Base-by-base conservation (phyloP, 2,329 filamentous ascomycete species). In the Ophiognomonia clavigignenti-juglandacearum region DNA sequence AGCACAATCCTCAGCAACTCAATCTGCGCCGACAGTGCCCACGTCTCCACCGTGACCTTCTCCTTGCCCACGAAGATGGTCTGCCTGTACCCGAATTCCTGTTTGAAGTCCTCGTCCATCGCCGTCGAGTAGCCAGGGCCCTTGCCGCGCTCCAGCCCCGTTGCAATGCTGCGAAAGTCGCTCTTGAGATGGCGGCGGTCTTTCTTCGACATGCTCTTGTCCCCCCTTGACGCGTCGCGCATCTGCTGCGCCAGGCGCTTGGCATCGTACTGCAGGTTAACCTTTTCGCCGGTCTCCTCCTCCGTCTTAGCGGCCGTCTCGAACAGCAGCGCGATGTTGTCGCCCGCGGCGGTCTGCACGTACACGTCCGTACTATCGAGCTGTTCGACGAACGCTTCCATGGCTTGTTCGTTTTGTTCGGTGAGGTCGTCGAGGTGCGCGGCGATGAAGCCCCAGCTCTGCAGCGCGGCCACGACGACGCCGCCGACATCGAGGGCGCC, bases 301-400 rank as follows among this genome's bases (percentile, higher is more conserved):
- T 78, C 71, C 47, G 74, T 66, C 11, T 67, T 65, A 27, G 74
- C 70, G 3, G 72, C 71, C 52, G 86, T 85, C 64, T 96, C 90
- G 58, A 88, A 92, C 10, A 95, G 72, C 9, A 95, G 72, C 1
- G 89, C 89, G 50, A 95, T 90, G 62, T 88, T 88, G 59, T 85
- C 80, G 4, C 85, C 88, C 0, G 88, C 85, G 4, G 85, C 81
- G 38, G 88, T 81, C 59, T 93, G 88, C 1, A 95, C 86, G 8
- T 77, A 71, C 1, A 82, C 71, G 49, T 89, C 83, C 26, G 74
- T 74, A 61, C 86, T 89, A 50, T 91, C 83, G 16, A 96, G 83
- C 64, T 95, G 90, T 39, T 95, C 89, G 35, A 88, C 82, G 56
- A 96, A 89, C 2, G 85, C 83, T 44, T 93, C 86, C 57, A 93